Evolutionary conservation across 2,329 filamentous ascomycete genomes (phyloP), one percentile per base, ranked within the genome.

Genomic region (Pseudocercospora cruenta): DNA sequence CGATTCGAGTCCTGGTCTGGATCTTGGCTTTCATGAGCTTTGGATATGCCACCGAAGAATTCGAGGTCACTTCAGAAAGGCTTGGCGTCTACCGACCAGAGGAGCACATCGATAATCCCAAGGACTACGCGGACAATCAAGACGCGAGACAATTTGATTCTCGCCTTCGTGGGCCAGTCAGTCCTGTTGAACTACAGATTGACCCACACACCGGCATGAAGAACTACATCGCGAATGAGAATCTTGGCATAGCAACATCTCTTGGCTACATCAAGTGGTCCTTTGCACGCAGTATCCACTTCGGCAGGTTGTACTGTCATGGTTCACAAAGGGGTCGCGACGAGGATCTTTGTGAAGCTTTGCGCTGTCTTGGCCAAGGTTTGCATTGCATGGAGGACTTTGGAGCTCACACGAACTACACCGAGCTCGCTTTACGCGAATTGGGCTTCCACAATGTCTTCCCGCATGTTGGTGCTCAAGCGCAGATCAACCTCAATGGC

Each of bases 201-300:
- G 82, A 84, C 68, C 72, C 72, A 3, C 71, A 74, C 21, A 95
- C 92, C 0, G 94, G 94, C n/a, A 97, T 99, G 94, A 99, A 98
- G 80, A 98, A 98, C 78, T 99, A 99, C 79, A 98, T 99, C 71
- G 89, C 94, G 67, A 98, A 97, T 74, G 94, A 98, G 78, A 83
- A 81, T 14, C 92, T 93, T 4, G 86, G 87, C 47, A 97, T 94
- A 91, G 92, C 94, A 1, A 99, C 95, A 21, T 97, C 93, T 69
- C 83, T 91, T 7, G 94, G 91, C 45, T 97, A 76, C 61, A 73
- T 78, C 66, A 76, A 76, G 64, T 76, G 75, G 71, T 81, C 80
- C 19, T 82, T 84, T 57, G 76, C 80, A 24, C 78, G 82, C 60
- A 79, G 78, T 22, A 84, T 84, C 53, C 82, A 84, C 69, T 83